Conservation (phyloP, 768 basidiomycete species). For the Hemileccinum impolitum region DNA sequence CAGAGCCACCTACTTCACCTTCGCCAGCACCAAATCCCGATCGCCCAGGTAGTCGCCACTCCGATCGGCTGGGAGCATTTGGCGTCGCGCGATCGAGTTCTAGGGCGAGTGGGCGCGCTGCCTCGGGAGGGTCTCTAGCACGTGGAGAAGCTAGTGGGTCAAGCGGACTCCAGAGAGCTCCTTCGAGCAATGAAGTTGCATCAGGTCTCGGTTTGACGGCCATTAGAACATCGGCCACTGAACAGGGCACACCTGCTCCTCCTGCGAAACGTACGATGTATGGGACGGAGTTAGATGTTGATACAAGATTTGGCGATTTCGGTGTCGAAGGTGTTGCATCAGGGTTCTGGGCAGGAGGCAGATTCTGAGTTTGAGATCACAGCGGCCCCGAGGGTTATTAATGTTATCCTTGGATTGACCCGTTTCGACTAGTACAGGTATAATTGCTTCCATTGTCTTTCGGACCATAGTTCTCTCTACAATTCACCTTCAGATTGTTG, state of each 20-base stretch:
- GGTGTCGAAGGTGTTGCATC: slow-evolving; percentile 75
- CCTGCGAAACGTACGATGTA: slow-evolving; percentile 73
- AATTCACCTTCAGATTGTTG: slow-evolving; percentile 10
- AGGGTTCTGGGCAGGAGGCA: slow-evolving; percentile 60
- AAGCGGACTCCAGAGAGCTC: slow-evolving; percentile 26
- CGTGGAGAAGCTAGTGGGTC: slow-evolving; percentile 28
- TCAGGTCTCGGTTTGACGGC: slow-evolving; percentile 42
- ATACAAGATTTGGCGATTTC: slow-evolving; percentile 84
- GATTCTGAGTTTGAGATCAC: slow-evolving; percentile 31
- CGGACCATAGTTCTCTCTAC: background rate
- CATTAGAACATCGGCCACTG: slow-evolving; percentile 37
- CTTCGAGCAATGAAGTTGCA: slow-evolving; percentile 47
- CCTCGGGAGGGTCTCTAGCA: slow-evolving; percentile 24
- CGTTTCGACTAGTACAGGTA: slow-evolving; percentile 7
- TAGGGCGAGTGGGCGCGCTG: slow-evolving; percentile 28
- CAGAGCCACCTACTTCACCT: slow-evolving; percentile 34
- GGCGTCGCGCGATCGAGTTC: slow-evolving; percentile 38
- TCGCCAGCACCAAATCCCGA: slow-evolving; percentile 32
- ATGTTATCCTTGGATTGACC: slow-evolving; percentile 4
- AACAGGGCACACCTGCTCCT: slow-evolving; percentile 39
- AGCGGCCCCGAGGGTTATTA: background rate
- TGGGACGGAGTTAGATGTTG: slow-evolving; percentile 76
- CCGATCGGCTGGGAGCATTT: slow-evolving; percentile 28
- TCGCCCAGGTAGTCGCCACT: slow-evolving; percentile 33
- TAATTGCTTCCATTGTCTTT: slow-evolving; percentile 1